phyloP scores from a whole-genome alignment of 257 asterid species.

The Solanum piurae region DNA sequence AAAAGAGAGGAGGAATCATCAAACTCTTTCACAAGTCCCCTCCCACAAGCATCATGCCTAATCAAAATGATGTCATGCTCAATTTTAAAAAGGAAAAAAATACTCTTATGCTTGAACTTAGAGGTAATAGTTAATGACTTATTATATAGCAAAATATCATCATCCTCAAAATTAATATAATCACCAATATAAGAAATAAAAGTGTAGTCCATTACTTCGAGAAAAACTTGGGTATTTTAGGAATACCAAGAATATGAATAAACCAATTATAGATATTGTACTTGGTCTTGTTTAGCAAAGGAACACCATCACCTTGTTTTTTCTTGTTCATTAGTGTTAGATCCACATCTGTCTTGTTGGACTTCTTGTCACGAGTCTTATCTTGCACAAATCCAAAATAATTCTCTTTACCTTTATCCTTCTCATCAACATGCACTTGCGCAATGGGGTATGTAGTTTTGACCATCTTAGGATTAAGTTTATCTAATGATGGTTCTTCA shows the following conservation, averaged over 20 bases:
- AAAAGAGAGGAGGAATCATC: neutral
- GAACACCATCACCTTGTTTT: neutral
- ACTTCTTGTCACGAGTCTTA: neutral
- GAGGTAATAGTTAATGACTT: neutral
- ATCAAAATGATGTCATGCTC: neutral
- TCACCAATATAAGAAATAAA: neutral
- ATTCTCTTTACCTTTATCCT: neutral
- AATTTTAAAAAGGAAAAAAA: neutral
- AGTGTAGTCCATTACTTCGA: neutral
- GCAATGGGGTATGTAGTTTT: neutral
- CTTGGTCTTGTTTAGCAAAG: neutral
- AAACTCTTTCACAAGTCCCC: neutral
- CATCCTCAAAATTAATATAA: neutral
- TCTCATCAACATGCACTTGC: neutral
- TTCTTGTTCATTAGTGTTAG: neutral
- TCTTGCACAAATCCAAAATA: neutral
- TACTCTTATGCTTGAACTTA: neutral
- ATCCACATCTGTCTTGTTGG: neutral
- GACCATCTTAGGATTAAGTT: neutral
- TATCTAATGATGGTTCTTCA: neutral
- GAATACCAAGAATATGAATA: neutral
- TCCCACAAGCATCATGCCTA: neutral
- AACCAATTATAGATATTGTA: neutral
- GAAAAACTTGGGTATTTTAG: neutral
- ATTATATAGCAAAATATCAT: neutral